Conservation (phyloP, 164 flowering plant species). For the Vitis amurensis region DNA sequence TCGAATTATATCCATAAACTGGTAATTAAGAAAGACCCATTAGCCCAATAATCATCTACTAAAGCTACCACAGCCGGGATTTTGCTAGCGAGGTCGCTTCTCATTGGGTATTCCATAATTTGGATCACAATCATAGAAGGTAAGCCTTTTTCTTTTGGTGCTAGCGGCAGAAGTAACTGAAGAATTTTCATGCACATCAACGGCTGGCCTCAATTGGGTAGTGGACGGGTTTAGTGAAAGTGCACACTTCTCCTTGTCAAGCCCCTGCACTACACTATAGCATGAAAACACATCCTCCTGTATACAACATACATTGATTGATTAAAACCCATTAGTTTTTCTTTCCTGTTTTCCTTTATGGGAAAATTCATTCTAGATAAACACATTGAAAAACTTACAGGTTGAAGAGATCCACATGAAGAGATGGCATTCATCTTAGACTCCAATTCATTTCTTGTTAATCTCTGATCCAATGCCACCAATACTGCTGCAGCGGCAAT, state of each 20-base stretch:
- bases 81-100: constrained; percentile 9
- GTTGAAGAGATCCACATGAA: constrained; percentile 22
- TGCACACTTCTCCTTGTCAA: constrained; percentile 24
- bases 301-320: neutral
- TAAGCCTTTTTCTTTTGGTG: constrained; percentile 40
- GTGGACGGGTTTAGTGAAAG: constrained; percentile 35
- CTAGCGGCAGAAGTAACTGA: constrained; percentile 22
- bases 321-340: neutral
- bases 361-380: neutral
- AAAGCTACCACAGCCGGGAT: neutral
- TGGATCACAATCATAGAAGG: constrained; percentile 22
- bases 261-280: constrained; percentile 39
- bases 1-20: constrained; percentile 7
- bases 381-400: constrained; percentile 34
- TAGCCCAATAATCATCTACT: neutral
- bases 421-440: constrained; percentile 36
- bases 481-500: constrained; percentile 70
- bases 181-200: constrained; percentile 14
- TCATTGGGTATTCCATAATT: constrained; percentile 12
- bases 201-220: constrained; percentile 9
- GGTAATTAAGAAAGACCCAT: neutral
- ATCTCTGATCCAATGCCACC: constrained; percentile 34
- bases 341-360: neutral
- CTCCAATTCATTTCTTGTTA: constrained; percentile 47
- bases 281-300: constrained; percentile 57